Evolutionary conservation across 1,139 yeast species (phyloP).

Genomic region (Pichia sp.): DNA sequence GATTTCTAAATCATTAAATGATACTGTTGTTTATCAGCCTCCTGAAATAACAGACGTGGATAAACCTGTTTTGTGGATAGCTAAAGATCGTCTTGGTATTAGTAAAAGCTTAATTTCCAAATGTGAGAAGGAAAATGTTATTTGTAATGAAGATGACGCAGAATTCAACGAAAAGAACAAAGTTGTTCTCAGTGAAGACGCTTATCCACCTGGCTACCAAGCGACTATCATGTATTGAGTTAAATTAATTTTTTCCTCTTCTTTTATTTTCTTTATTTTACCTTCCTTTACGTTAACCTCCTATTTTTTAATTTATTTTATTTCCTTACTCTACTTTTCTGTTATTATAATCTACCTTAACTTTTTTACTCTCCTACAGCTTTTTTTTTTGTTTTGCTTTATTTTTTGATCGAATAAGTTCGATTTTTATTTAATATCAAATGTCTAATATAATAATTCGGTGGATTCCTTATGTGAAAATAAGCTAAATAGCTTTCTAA

Average conservation of each 20-base stretch:
- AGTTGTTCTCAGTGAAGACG: slow-evolving; percentile 47
- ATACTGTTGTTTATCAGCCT: slow-evolving; percentile 48
- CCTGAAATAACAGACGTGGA: slow-evolving; percentile 59
- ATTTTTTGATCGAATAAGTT: no score
- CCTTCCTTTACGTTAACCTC: no score
- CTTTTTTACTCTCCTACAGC: no score
- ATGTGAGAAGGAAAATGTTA: slow-evolving; percentile 33
- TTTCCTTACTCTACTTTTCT: background rate
- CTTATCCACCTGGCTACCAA: slow-evolving; percentile 43
- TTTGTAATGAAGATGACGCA: slow-evolving; percentile 55
- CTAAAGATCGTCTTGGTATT: slow-evolving; percentile 78
- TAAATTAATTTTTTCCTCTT: no score
- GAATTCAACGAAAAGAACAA: slow-evolving; percentile 54
- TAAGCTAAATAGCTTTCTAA: no score
- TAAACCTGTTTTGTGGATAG: slow-evolving; percentile 81
- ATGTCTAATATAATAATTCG: background rate
- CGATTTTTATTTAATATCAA: background rate
- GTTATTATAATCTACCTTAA: no score
- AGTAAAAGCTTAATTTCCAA: slow-evolving; percentile 53
- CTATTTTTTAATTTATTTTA: background rate
- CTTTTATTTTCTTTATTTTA: slow-evolving; percentile 2
- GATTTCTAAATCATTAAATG: slow-evolving; percentile 19
- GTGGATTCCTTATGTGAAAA: no score
- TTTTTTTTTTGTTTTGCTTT: background rate
- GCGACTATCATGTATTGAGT: slow-evolving; percentile 12